Percentiles rank a stretch among this genome's conserved stretches.
Evolutionary conservation across 192 early-diverging fungal species (phyloP).

Genomic region (Geosiphon pyriformis): DNA sequence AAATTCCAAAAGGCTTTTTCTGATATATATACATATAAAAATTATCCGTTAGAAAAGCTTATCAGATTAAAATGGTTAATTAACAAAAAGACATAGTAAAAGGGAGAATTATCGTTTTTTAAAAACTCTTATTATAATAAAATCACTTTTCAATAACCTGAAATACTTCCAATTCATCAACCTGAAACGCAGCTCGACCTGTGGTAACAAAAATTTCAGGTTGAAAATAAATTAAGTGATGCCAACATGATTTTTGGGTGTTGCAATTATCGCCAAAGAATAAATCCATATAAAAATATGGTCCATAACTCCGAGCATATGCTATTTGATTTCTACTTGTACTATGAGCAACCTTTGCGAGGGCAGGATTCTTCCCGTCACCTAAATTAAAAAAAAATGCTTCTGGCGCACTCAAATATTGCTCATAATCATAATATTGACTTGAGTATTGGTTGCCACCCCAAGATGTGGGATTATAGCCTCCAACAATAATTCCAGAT

Average conservation of each 20-base stretch:
- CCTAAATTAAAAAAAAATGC: neutral
- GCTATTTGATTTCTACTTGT: neutral
- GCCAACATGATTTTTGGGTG: neutral
- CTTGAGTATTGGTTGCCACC: neutral
- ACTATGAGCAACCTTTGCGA: neutral
- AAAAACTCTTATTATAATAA: too few relatives aligned
- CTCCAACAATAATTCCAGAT: neutral
- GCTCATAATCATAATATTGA: neutral
- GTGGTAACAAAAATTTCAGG: too few relatives aligned
- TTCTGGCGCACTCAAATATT: neutral
- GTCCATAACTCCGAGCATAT: neutral
- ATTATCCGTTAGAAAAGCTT: too few relatives aligned
- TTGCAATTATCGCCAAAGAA: neutral
- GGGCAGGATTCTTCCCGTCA: neutral
- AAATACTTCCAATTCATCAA: neutral
- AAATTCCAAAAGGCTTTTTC: too few relatives aligned
- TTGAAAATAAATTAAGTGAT: neutral
- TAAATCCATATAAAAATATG: neutral
- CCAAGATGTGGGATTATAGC: conserved; percentile 5
- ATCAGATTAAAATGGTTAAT: too few relatives aligned
- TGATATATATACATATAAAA: too few relatives aligned
- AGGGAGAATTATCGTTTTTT: too few relatives aligned
- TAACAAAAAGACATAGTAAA: too few relatives aligned
- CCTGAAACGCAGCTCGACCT: neutral
- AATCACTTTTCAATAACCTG: too few relatives aligned